Evolutionary conservation across 1,139 yeast genomes (phyloP).

Genomic region (Kodamaea anthophila): DNA sequence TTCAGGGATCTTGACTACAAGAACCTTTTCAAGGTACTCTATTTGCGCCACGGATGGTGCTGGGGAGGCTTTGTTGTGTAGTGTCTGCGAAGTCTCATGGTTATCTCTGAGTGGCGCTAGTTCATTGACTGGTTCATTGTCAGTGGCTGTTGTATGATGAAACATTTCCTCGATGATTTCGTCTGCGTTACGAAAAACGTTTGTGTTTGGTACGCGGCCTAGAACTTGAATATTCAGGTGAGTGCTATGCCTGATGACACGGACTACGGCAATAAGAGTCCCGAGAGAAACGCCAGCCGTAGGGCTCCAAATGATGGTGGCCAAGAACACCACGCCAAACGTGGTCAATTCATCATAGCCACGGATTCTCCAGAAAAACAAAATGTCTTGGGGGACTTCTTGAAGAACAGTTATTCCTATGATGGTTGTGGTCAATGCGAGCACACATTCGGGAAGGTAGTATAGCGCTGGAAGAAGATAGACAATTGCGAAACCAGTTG

Average conservation of each 20-base stretch:
- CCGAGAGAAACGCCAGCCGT: slow-evolving; percentile 30
- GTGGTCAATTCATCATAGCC: slow-evolving; percentile 29
- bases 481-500: slow-evolving; percentile 18
- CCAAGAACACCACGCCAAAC: slow-evolving; percentile 17
- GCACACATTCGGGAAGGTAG: slow-evolving; percentile 29
- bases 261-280: slow-evolving; percentile 20
- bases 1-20: slow-evolving; percentile 28
- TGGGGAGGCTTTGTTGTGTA: slow-evolving; percentile 9
- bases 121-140: slow-evolving; percentile 8
- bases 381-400: slow-evolving; percentile 27
- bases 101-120: slow-evolving; percentile 5
- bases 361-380: slow-evolving; percentile 23
- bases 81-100: slow-evolving; percentile 3
- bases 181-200: slow-evolving; percentile 30
- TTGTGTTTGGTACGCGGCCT: slow-evolving; percentile 28
- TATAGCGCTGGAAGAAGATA: slow-evolving; percentile 22
- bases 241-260: slow-evolving; percentile 25
- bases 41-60: slow-evolving; percentile 20
- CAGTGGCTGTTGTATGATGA: too few relatives aligned
- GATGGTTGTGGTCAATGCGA: slow-evolving; percentile 30
- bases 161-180: slow-evolving; percentile 31
- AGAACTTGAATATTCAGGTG: slow-evolving; percentile 28
- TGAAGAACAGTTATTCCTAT: slow-evolving; percentile 31
- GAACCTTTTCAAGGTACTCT: slow-evolving; percentile 26
- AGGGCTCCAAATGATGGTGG: slow-evolving; percentile 28